Percentiles rank a stretch among this genome's conserved stretches.
Evolutionary conservation across 2,329 filamentous ascomycete species (phyloP).

Genomic region (Berkeleyomyces basicola): DNA sequence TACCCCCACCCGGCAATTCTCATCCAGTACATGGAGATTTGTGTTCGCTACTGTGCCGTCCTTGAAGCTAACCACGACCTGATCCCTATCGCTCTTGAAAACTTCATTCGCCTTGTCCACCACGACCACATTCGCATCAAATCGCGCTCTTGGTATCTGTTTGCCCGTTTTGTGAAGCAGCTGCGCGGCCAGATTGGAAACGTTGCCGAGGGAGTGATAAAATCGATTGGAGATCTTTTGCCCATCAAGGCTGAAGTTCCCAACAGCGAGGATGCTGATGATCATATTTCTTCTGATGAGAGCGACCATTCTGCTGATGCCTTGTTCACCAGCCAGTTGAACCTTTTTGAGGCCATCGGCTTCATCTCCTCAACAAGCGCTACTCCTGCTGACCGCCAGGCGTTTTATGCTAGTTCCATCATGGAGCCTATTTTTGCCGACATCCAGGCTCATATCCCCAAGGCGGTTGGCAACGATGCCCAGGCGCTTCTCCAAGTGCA

Average conservation of each 20-base stretch:
- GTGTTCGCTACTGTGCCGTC: conserved; percentile 81
- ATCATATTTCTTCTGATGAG: conserved; percentile 91
- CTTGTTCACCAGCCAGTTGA: conserved; percentile 78
- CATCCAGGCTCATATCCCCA: conserved; percentile 60
- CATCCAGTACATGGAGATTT: conserved; percentile 96
- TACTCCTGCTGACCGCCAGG: conserved; percentile 71
- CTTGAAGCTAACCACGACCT: conserved; percentile 72
- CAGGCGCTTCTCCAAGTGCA: conserved; percentile 79
- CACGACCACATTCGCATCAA: conserved; percentile 76
- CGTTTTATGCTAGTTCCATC: conserved; percentile 70
- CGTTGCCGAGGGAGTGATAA: conserved; percentile 79
- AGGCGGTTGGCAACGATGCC: conserved; percentile 66
- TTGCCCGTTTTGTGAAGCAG: conserved; percentile 82
- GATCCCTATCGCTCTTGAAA: conserved; percentile 76
- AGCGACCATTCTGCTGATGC: conserved; percentile 81
- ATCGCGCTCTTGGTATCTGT: conserved; percentile 90
- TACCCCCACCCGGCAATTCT: conserved; percentile 85
- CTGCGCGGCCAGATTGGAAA: conserved; percentile 71
- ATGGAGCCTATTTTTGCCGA: conserved; percentile 83
- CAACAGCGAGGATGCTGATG: conserved; percentile 56
- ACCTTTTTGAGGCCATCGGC: conserved; percentile 87
- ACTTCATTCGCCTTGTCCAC: conserved; percentile 80
- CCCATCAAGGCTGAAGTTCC: conserved; percentile 82
- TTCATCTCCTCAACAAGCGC: conserved; percentile 70
- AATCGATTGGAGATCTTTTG: conserved; percentile 74